phyloP scores from a whole-genome alignment of 1,139 yeast species.

The Arxiozyma heterogenica region DNA sequence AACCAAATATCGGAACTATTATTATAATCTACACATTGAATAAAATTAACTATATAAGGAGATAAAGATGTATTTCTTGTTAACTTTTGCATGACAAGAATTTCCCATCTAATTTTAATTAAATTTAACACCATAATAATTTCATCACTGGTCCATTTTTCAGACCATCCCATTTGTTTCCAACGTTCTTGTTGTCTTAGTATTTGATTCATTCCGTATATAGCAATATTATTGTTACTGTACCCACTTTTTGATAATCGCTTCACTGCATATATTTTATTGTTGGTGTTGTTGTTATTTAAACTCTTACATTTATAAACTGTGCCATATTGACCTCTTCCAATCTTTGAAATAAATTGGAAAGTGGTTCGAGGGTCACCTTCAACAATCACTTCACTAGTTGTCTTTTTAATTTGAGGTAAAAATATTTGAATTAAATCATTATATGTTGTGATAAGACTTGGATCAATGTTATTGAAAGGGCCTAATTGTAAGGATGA shows the following conservation, averaged over 20 bases:
- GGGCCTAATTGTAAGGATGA: background rate
- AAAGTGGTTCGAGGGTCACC: background rate
- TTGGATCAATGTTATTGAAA: background rate
- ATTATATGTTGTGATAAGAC: conserved; percentile 1
- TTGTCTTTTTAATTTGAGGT: background rate
- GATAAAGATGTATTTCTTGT: conserved; percentile 4
- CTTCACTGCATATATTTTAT: conserved; percentile 22
- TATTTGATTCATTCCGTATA: conserved; percentile 24
- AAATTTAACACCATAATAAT: conserved; percentile 25
- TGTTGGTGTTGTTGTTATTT: background rate
- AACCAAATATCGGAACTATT: conserved; percentile 25
- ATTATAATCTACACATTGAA: conserved; percentile 24
- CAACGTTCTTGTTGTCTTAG: conserved; percentile 23
- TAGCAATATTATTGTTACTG: conserved; percentile 17
- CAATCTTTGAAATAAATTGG: conserved; percentile 22
- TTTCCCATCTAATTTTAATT: conserved; percentile 28
- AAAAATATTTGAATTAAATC: conserved; percentile 3
- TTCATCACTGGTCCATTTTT: conserved; percentile 12
- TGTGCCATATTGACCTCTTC: conserved; percentile 39
- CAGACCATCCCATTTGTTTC: conserved; percentile 17
- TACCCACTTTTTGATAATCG: conserved; percentile 16
- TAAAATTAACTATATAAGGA: conserved; percentile 16
- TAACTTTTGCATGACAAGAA: conserved; percentile 18
- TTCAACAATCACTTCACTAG: background rate
- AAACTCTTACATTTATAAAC: conserved; percentile 28